Evolutionary conservation across 805 yeast species (phyloP).

Genomic region (Scheffersomyces stipitis): DNA sequence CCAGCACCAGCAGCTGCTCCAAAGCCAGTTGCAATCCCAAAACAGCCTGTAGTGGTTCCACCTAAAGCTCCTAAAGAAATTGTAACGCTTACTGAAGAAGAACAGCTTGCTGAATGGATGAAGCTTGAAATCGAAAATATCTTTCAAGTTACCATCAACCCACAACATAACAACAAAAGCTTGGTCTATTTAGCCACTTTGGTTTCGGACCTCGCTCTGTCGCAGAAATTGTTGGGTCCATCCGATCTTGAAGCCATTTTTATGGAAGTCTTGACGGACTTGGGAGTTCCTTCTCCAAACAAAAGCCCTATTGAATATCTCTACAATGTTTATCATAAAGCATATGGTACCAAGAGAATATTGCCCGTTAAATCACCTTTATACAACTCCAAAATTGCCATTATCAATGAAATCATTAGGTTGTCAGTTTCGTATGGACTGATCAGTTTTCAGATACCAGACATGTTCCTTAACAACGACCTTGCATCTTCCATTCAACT

Average conservation of each 20-base stretch:
- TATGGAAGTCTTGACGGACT: conserved; percentile 56
- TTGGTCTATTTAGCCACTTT: conserved; percentile 23
- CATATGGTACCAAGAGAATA: conserved; percentile 43
- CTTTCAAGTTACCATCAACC: conserved; percentile 34
- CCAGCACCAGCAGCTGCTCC: conserved; percentile 1
- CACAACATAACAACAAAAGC: conserved; percentile 9
- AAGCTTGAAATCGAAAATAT: conserved; percentile 32
- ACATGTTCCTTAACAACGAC: conserved; percentile 49
- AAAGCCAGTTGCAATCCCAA: background rate
- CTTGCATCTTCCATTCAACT: conserved; percentile 25
- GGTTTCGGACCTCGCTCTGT: conserved; percentile 24
- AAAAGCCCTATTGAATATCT: conserved; percentile 49
- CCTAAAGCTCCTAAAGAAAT: background rate
- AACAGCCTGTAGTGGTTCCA: background rate
- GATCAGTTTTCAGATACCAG: conserved; percentile 68
- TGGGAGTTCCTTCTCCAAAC: conserved; percentile 40
- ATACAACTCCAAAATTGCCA: conserved; percentile 32
- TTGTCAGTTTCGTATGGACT: conserved; percentile 62
- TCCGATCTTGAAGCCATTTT: conserved; percentile 47
- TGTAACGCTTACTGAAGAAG: conserved; percentile 11
- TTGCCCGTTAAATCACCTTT: conserved; percentile 41
- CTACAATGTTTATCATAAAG: conserved; percentile 42
- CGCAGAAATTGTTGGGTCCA: too few relatives aligned
- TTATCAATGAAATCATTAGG: conserved; percentile 50
- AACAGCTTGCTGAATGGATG: conserved; percentile 42